Evolutionary conservation across 106 monocot genomes (phyloP).

Genomic region (Xerophyta viscosa): DNA sequence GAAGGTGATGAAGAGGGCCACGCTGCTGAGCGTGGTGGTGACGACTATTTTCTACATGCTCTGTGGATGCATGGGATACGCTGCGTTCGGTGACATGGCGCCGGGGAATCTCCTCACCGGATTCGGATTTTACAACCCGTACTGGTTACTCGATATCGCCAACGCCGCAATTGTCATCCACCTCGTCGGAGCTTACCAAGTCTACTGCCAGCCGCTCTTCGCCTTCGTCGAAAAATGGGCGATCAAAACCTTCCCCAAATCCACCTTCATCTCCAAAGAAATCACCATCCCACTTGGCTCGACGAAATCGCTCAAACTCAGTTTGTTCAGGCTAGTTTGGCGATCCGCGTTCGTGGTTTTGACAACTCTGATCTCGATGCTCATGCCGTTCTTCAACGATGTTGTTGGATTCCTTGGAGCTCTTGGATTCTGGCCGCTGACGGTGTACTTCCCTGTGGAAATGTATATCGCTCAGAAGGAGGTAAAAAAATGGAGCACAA

Average conservation of each 20-base stretch:
- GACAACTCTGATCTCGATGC: conserved; percentile 81
- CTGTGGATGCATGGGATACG: conserved; percentile 86
- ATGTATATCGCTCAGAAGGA: conserved; percentile 74
- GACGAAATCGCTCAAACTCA: conserved; percentile 18
- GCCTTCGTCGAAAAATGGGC: conserved; percentile 80
- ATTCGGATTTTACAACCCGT: conserved; percentile 96
- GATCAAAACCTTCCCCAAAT: conserved; percentile 32
- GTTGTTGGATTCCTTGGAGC: conserved; percentile 86
- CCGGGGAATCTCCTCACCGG: conserved; percentile 84
- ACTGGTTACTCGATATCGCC: conserved; percentile 92
- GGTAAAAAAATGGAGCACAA: conserved; percentile 51
- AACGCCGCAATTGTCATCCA: conserved; percentile 82
- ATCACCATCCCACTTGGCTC: conserved; percentile 16
- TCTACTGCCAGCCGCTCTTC: conserved; percentile 90
- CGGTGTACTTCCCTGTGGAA: conserved; percentile 88
- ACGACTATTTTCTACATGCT: conserved; percentile 74
- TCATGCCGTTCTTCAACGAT: conserved; percentile 94
- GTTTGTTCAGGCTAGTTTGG: conserved; percentile 71
- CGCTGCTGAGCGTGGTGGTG: conserved; percentile 45
- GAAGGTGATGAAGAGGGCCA: conserved; percentile 70
- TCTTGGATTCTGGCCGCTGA: conserved; percentile 83
- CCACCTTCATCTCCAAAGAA: conserved; percentile 42
- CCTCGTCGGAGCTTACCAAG: conserved; percentile 93
- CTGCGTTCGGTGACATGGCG: conserved; percentile 75
- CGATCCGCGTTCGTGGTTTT: conserved; percentile 52